Conservation (phyloP, 2,329 filamentous ascomycete species). For the Claviceps humidiphila region DNA sequence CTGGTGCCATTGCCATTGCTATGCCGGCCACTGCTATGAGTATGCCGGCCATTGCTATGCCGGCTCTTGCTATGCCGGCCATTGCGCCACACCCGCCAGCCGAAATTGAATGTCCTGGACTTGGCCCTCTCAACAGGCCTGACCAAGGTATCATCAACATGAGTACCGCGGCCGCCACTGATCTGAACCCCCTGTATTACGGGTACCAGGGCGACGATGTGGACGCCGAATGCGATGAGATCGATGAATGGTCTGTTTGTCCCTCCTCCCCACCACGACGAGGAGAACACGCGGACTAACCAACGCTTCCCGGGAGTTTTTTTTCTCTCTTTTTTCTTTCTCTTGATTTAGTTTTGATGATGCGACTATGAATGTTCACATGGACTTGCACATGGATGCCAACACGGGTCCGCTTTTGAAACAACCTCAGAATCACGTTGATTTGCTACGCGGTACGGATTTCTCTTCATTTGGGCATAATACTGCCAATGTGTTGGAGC, state of each 20-base stretch:
- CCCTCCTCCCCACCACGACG: conserved; percentile 2
- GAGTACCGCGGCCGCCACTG: not conserved
- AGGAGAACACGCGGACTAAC: conserved; percentile 4
- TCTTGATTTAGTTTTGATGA: not conserved
- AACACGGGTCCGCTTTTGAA: too few relatives aligned
- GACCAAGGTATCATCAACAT: not conserved
- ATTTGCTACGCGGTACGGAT: not conserved
- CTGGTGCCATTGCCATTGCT: too few relatives aligned
- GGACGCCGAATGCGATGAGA: not conserved
- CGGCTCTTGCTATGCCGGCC: too few relatives aligned
- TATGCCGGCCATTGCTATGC: too few relatives aligned
- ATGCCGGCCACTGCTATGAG: too few relatives aligned
- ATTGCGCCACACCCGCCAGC: too few relatives aligned
- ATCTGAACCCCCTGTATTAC: not conserved
- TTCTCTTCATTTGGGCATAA: not conserved
- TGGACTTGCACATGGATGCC: too few relatives aligned
- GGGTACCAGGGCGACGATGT: too few relatives aligned
- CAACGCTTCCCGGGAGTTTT: not conserved
- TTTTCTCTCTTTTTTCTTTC: not conserved
- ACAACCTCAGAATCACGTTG: not conserved
- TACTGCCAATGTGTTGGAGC: not conserved
- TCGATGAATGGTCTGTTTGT: conserved; percentile 5
- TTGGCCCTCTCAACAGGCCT: too few relatives aligned
- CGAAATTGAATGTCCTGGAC: too few relatives aligned
- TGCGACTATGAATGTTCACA: not conserved